Base-by-base conservation (phyloP, 306 rosid species). In the Rosa lucieae region DNA sequence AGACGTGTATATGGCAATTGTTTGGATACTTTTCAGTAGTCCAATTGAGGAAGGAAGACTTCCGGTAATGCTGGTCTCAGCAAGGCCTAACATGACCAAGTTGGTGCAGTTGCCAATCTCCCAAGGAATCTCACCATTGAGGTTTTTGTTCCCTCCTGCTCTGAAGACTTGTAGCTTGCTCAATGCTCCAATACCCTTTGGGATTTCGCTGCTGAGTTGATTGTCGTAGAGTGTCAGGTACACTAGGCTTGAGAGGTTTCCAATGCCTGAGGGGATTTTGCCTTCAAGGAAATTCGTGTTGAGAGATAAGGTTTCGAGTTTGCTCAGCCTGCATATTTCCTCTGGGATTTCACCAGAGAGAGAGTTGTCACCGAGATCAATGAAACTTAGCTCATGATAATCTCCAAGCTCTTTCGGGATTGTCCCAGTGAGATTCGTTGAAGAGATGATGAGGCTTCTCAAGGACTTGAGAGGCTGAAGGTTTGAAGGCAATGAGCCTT, bases 71-170 rank as follows among this genome's bases (percentile, higher is more conserved):
- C 96, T 77, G 65, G 92, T 90, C 79, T 89, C 98, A 13, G 98
- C 93, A 39, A 94, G 84, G 83, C 98, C 98, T 85, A 94, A 83
- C 82, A 88, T 59, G 74, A 87, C 83, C 90, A 94, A 87, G 78
- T 77, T 85, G 72, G 88, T 88, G 89, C 98, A 94, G 88, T 89
- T 90, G 82, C 97, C 97, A 74, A 94, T 94, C 72, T 89, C 96
- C 86, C 85, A 74, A 56, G 98, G 98, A 59, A 94, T 58, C 81
- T 84, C 89, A 75, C 96, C 97, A 14, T 87, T 87, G 0, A 94
- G 84, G 71, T 86, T 72, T 73, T 56, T 81, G 81, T 94, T 94
- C 85, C 98, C 98, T 35, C 98, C 98, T 17, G 84, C 92, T 85
- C 96, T 87, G 80, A 90, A 81, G 35, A 85, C 73, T 82, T 90